Evolutionary conservation across 1,284 basidiomycete species (phyloP), one percentile per base, ranked within the genome.

Genomic region (Abortiporus biennis): DNA sequence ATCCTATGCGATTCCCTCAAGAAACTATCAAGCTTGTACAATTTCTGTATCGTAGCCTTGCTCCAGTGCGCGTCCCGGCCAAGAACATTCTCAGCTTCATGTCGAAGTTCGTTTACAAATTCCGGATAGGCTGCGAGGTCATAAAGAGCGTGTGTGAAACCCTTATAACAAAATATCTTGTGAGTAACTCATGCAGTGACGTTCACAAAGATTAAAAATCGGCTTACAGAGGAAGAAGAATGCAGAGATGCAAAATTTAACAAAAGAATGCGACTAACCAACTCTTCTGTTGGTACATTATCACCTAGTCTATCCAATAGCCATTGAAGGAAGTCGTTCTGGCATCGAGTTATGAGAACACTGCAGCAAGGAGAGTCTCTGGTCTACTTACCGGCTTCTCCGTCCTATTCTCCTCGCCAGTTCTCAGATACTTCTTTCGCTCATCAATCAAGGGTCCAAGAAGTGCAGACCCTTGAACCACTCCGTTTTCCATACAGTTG

Each of bases 11-110:
- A 65, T 51, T 77, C 74, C 35, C 68, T 65, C 40, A 78, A 47
- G 51, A 78, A 74, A 47, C 72, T 76, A 47, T 78, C 74, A 13
- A 77, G 49, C 41, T 71, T 70, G 43, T 58, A 54, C 67, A 77
- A 66, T 42, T 69, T 71, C 8, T 50, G 54, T 32, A 77, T 53
- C 0, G 67, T 57, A 0, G 51, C 50, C 49, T 73, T 74, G 0
- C 63, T 68, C 68, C 72, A 73, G 0, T 21, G 11, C 9, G 73
- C 72, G 16, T 72, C 62, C 23, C 57, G 51, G 0, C 49, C 44
- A 11, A 68, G 46, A 3, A 67, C 52, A 0, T 39, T 33, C 21
- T 68, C 64, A 0, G 74, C 56, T 48, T 78, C 74, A 35, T 71
- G 65, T 3, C 74, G 66, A 32, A 77, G 51, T 3, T 63, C 63